Evolutionary conservation across 345 rosid species (phyloP).

Genomic region (Iberis pinnata): DNA sequence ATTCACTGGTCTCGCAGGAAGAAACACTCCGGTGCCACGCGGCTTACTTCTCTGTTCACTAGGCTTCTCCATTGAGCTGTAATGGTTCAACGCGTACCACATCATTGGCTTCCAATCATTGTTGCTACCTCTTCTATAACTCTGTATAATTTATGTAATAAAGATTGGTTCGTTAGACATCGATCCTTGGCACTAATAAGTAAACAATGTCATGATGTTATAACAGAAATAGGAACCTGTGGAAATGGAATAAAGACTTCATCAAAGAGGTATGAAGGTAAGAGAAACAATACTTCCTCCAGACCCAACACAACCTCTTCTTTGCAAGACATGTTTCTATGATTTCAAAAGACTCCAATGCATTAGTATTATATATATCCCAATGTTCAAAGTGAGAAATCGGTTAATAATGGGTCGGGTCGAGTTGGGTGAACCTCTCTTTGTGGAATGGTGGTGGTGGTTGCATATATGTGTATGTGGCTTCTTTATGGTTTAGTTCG

Average conservation of each 20-base stretch:
- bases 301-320: slow-evolving; percentile 21
- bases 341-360: slow-evolving; percentile 8
- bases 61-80: slow-evolving; percentile 5
- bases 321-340: slow-evolving; percentile 25
- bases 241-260: slow-evolving; percentile 29
- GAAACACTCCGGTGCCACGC: slow-evolving; percentile 31
- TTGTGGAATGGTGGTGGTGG: slow-evolving; percentile 26
- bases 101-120: slow-evolving; percentile 11
- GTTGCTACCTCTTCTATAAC: not conserved
- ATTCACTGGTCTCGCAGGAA: slow-evolving; percentile 23
- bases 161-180: not conserved
- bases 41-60: slow-evolving; percentile 11
- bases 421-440: slow-evolving; percentile 28
- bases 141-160: slow-evolving; percentile 10
- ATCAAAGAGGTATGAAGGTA: slow-evolving; percentile 28
- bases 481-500: slow-evolving; percentile 23
- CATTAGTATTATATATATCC: slow-evolving; percentile 10
- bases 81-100: not conserved
- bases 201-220: not conserved
- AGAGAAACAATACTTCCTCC: slow-evolving; percentile 28
- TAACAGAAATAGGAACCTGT: slow-evolving; percentile 9
- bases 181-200: no score
- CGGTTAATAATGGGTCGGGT: slow-evolving; percentile 3
- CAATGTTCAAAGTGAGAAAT: not conserved
- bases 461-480: slow-evolving; percentile 21